phyloP scores from a whole-genome alignment of 164 flowering plant genomes.

The Chimonanthus praecox region DNA sequence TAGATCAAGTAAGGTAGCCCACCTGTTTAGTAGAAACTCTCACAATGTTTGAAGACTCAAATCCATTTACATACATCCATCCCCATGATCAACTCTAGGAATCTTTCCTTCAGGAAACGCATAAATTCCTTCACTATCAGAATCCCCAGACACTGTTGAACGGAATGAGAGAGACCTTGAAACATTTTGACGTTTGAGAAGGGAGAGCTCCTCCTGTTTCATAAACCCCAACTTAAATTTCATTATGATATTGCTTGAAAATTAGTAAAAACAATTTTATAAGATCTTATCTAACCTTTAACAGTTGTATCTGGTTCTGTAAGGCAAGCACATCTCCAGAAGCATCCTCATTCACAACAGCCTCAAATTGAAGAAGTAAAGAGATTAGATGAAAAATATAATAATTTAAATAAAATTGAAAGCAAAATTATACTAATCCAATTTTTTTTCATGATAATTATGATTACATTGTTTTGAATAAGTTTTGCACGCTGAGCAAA shows the following conservation, averaged over 20 bases:
- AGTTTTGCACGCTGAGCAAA: conserved; percentile 98
- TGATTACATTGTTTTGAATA: conserved; percentile 86
- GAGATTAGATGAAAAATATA: conserved; percentile 1
- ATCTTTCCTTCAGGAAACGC: conserved; percentile 11
- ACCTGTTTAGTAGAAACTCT: conserved; percentile 88
- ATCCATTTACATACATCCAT: conserved; percentile 22
- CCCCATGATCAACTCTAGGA: conserved; percentile 13
- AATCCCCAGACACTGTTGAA: conserved; percentile 20
- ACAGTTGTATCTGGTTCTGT: conserved; percentile 65
- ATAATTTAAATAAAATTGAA: conserved; percentile 2
- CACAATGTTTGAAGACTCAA: conserved; percentile 40
- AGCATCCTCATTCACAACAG: conserved; percentile 95
- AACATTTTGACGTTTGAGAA: conserved; percentile 73
- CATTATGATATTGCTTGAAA: background rate
- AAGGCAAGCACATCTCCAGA: conserved; percentile 79
- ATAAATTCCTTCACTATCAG: conserved; percentile 16
- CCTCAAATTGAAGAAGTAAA: conserved; percentile 36
- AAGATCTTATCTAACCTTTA: conserved; percentile 47
- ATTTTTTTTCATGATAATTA: background rate
- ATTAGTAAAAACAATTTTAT: background rate
- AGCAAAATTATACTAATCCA: background rate
- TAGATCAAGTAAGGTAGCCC: background rate
- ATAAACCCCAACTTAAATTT: conserved; percentile 9
- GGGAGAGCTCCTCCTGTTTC: conserved; percentile 80
- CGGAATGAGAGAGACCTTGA: conserved; percentile 71